A percentile compares a stretch with the other conserved stretches of the same genome.
Evolutionary conservation across 345 rosid species (phyloP).

Genomic region (Turritis glabra): DNA sequence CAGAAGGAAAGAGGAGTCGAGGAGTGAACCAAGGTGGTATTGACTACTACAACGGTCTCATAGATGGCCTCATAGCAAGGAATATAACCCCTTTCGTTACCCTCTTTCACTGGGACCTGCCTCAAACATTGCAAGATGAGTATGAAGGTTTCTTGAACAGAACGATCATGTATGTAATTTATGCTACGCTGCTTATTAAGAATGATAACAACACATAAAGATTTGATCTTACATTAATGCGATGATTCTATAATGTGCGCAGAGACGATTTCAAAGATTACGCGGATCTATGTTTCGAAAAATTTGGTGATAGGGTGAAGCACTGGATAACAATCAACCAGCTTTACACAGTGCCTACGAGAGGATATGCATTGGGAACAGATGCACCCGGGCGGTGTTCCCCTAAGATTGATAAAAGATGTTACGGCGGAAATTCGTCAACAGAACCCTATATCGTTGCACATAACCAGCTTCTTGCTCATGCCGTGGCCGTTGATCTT

Average conservation of each 20-base stretch:
- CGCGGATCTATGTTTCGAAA: constrained; percentile 42
- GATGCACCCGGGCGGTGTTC: constrained; percentile 55
- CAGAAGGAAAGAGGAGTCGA: background rate
- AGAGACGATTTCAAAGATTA: constrained; percentile 46
- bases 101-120: constrained; percentile 50
- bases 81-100: background rate
- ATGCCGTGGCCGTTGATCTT: constrained; percentile 20
- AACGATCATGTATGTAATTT: background rate
- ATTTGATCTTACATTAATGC: background rate
- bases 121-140: constrained; percentile 49
- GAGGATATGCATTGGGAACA: constrained; percentile 35
- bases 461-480: constrained; percentile 35
- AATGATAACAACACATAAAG: background rate
- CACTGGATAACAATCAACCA: constrained; percentile 52
- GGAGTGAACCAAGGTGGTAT: background rate
- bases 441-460: constrained; percentile 34
- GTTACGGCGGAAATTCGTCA: constrained; percentile 35
- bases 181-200: background rate
- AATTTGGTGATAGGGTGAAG: constrained; percentile 48
- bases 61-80: background rate
- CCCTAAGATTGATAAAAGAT: background rate
- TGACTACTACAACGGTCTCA: background rate
- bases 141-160: constrained; percentile 47
- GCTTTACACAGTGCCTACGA: constrained; percentile 25
- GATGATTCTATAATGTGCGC: background rate